Evolutionary conservation across 768 basidiomycete species (phyloP).

Genomic region (Suillus cothurnatus): DNA sequence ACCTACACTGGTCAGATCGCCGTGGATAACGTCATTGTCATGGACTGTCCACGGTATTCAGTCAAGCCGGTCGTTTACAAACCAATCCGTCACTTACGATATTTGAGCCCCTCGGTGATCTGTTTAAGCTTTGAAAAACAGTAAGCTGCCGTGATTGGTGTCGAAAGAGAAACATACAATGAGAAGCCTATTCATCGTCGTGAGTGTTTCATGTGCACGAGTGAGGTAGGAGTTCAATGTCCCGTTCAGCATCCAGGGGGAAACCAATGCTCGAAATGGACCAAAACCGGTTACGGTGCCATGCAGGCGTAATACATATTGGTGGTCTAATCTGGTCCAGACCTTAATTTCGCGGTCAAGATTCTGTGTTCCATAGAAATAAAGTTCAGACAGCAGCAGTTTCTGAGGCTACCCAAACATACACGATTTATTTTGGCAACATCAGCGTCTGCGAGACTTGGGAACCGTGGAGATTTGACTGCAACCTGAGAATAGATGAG

Average conservation of each 20-base stretch:
- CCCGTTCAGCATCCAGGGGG: constrained; percentile 36
- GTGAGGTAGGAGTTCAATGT: constrained; percentile 27
- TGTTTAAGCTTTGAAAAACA: constrained; percentile 1
- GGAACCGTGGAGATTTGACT: constrained; percentile 21
- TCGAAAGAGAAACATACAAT: constrained; percentile 16
- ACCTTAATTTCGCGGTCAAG: constrained; percentile 21
- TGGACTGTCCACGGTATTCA: constrained; percentile 3
- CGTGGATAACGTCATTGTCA: constrained; percentile 41
- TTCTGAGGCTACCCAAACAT: not conserved
- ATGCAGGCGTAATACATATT: constrained; percentile 29
- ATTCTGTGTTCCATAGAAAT: constrained; percentile 9
- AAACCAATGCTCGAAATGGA: constrained; percentile 33
- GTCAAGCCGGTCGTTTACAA: too few species aligned
- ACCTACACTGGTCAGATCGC: constrained; percentile 46
- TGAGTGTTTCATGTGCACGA: constrained; percentile 4
- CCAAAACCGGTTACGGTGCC: constrained; percentile 33
- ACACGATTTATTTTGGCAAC: not conserved
- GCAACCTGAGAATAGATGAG: constrained; percentile 17
- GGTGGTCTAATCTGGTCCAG: constrained; percentile 31
- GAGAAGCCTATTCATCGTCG: not conserved
- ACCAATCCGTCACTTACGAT: constrained; percentile 9
- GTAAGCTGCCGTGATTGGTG: not conserved
- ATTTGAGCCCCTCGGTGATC: constrained; percentile 20
- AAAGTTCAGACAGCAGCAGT: accelerated
- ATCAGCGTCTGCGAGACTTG: constrained; percentile 1